A percentile compares a stretch with the other conserved stretches of the same genome.
phyloP scores from a whole-genome alignment of 1,284 basidiomycete genomes.

The Uromyces viciae-fabae region DNA sequence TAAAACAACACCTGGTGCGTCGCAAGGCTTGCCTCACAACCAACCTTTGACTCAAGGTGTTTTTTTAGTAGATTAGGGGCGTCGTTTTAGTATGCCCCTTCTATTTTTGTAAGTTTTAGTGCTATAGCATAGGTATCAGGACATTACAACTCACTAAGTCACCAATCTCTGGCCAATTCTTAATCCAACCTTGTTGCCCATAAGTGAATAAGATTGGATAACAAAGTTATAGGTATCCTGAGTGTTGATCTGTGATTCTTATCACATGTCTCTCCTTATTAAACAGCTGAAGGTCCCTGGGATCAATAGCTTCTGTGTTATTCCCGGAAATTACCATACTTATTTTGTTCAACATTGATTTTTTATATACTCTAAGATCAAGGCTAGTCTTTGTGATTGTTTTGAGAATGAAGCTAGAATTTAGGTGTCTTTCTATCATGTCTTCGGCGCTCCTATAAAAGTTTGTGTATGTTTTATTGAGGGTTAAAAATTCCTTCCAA shows the following conservation, averaged over 20 bases:
- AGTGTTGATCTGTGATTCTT: background rate
- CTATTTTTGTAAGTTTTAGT: too few relatives aligned
- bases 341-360: background rate
- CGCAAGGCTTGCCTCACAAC: too few relatives aligned
- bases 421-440: background rate
- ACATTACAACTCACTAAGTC: too few relatives aligned
- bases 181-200: background rate
- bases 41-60: too few relatives aligned
- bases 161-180: too few relatives aligned
- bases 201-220: slow-evolving; percentile 14
- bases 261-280: background rate
- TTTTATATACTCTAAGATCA: background rate
- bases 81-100: too few relatives aligned
- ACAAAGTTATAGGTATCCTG: background rate
- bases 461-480: background rate
- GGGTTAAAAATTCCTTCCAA: background rate
- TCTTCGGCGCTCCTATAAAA: background rate
- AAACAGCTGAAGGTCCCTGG: background rate
- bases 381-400: background rate
- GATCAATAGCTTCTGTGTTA: background rate
- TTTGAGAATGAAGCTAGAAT: background rate
- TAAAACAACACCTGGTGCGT: too few relatives aligned
- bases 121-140: too few relatives aligned
- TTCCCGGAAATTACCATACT: background rate
- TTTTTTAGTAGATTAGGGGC: too few relatives aligned